Evolutionary conservation across 2,329 filamentous ascomycete genomes (phyloP).

Genomic region (Verticillium klebahnii): DNA sequence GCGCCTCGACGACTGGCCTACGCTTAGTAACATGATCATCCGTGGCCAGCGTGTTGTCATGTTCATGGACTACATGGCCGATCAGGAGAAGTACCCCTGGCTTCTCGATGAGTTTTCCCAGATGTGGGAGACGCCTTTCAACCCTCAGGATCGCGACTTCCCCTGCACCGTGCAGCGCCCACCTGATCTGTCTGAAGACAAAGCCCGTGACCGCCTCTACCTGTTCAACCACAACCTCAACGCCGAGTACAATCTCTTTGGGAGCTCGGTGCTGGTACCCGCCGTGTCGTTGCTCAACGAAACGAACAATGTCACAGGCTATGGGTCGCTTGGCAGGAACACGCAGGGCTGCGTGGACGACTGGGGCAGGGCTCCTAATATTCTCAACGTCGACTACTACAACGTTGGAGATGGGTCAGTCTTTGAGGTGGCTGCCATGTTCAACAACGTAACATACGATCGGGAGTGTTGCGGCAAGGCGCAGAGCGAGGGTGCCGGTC

Average conservation of each 20-base stretch:
- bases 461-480: conserved; percentile 50
- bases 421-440: conserved; percentile 65
- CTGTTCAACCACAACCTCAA: conserved; percentile 92
- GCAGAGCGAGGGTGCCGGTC: conserved; percentile 13
- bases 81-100: conserved; percentile 76
- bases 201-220: conserved; percentile 63
- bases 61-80: conserved; percentile 81
- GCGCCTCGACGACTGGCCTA: conserved; percentile 75
- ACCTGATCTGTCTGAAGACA: conserved; percentile 51
- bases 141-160: conserved; percentile 59
- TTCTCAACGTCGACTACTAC: conserved; percentile 83
- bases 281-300: conserved; percentile 64
- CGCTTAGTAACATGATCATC: conserved; percentile 71
- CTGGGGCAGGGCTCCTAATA: conserved; percentile 69
- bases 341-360: conserved; percentile 55
- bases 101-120: conserved; percentile 83
- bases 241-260: conserved; percentile 64
- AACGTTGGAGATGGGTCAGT: conserved; percentile 71
- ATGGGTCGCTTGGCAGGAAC: conserved; percentile 61
- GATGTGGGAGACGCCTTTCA: conserved; percentile 89
- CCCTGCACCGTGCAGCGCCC: conserved; percentile 78
- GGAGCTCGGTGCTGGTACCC: conserved; percentile 62
- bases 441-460: conserved; percentile 70
- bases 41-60: conserved; percentile 67
- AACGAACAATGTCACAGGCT: conserved; percentile 64